These are phyloP conservation scores for Rhododendron ovatum DNA, from an alignment of 148 eudicot species.

Conservation along the genomic window DNA sequence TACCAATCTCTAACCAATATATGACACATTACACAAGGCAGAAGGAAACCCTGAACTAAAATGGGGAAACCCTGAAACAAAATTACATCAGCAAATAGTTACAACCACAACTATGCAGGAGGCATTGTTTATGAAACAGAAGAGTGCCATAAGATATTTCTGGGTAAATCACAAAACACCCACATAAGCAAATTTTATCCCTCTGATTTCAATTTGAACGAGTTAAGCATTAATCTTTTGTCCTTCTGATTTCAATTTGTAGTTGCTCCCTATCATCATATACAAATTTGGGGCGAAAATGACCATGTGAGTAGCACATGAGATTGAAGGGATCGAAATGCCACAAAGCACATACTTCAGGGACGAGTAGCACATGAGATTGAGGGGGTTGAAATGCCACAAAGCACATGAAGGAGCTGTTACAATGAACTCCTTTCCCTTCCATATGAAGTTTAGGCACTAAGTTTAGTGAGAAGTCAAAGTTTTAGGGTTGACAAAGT, in stretches of 20 bases:
- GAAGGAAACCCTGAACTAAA: constrained; percentile 21
- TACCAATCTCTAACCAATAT: neutral
- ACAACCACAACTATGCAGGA: neutral
- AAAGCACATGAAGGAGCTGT: neutral
- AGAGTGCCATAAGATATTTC: neutral
- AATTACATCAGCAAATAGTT: constrained; percentile 7
- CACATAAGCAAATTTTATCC: neutral
- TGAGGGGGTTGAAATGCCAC: neutral
- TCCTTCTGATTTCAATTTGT: neutral
- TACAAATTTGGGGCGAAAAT: neutral
- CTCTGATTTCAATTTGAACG: neutral
- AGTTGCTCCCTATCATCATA: neutral
- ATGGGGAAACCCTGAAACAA: constrained; percentile 47
- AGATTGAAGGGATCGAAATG: neutral
- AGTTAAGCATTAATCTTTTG: neutral
- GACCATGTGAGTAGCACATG: neutral
- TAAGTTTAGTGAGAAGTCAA: neutral
- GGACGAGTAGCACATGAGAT: neutral
- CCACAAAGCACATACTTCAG: neutral
- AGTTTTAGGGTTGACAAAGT: neutral
- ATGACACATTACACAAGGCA: neutral
- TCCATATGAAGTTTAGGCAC: neutral
- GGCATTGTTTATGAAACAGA: neutral
- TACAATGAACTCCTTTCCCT: neutral
- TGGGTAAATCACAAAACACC: neutral